Conservation (phyloP, 2,329 filamentous ascomycete species). For the Escovopsis sp. region DNA sequence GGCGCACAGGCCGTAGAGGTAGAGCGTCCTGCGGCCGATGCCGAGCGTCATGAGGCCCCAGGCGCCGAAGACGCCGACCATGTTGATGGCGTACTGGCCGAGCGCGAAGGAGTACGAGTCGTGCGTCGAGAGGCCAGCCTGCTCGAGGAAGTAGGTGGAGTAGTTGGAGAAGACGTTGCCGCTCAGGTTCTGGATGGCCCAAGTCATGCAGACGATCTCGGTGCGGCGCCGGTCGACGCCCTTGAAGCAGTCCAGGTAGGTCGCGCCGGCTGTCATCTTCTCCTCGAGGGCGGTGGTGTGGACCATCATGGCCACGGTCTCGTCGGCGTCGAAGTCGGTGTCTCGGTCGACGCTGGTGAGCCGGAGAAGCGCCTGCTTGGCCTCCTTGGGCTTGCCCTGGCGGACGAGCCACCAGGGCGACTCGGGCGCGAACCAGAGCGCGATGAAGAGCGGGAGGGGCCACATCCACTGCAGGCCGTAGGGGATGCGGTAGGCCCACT, state of each 20-base stretch:
- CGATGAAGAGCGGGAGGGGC: constrained; percentile 52
- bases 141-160: constrained; percentile 47
- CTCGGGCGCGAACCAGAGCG: constrained; percentile 54
- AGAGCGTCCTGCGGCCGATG: constrained; percentile 61
- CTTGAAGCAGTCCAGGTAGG: constrained; percentile 72
- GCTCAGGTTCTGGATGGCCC: constrained; percentile 49
- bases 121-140: constrained; percentile 38
- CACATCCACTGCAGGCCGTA: constrained; percentile 69
- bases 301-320: constrained; percentile 84
- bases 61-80: constrained; percentile 66
- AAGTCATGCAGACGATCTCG: constrained; percentile 50
- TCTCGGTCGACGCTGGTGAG: constrained; percentile 49
- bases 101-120: constrained; percentile 46
- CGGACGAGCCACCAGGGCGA: constrained; percentile 67
- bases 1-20: constrained; percentile 58
- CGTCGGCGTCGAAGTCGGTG: constrained; percentile 63
- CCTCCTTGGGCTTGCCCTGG: constrained; percentile 47
- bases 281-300: constrained; percentile 74
- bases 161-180: constrained; percentile 53
- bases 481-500: constrained; percentile 57
- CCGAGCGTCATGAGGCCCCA: constrained; percentile 68
- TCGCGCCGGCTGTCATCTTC: constrained; percentile 56
- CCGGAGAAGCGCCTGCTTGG: constrained; percentile 50
- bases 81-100: constrained; percentile 56
- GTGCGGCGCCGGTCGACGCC: constrained; percentile 66